Base-by-base conservation (phyloP, 495 filamentous ascomycete genomes). In the Rusavskia elegans region DNA sequence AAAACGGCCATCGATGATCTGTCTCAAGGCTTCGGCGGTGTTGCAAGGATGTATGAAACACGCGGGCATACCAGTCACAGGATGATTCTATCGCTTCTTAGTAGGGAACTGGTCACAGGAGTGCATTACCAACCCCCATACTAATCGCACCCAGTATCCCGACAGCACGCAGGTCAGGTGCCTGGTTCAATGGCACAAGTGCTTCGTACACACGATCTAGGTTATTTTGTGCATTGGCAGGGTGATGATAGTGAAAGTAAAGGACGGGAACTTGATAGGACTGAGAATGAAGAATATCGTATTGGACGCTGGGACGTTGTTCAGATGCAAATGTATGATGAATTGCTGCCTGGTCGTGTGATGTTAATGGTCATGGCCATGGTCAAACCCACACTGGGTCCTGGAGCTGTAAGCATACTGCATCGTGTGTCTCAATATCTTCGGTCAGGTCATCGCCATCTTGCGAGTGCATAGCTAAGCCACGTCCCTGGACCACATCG, bases 1-100 rank as follows among this genome's bases (percentile, higher is more conserved):
- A 48, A 72, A 63, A 57, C 76, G 72, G 19, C 59, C 64, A 36
- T 66, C 70, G 53, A 66, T 61, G 50, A 77, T 60, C 41, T 63
- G 60, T 52, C 61, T 61, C 78, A 94, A 83, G 46, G 82, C 83
- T 55, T 87, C 83, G 51, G 80, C 81, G n/a, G 87, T 82, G 62
- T 84, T 77, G 71, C 87, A 94, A 21, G 87, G 87, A 66, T 94
- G 87, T 58, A 92, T 69, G 68, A 88, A 92, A 61, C 84, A 89
- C 46, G 77, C 71, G 45, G 87, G 86, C 45, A 81, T 60, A 52
- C 80, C 82, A 52, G 79, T 83, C 41, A 81, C 66, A 45, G 87
- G 87, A 73, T 92, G 85, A 67, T 89, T 79, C 86, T 89, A 64
- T 55, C 54, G 60, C 71, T 68, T 59, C 50, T 60, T 57, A 71